phyloP scores from a whole-genome alignment of 2,329 filamentous ascomycete genomes.

The Drechslerella dactyloides region DNA sequence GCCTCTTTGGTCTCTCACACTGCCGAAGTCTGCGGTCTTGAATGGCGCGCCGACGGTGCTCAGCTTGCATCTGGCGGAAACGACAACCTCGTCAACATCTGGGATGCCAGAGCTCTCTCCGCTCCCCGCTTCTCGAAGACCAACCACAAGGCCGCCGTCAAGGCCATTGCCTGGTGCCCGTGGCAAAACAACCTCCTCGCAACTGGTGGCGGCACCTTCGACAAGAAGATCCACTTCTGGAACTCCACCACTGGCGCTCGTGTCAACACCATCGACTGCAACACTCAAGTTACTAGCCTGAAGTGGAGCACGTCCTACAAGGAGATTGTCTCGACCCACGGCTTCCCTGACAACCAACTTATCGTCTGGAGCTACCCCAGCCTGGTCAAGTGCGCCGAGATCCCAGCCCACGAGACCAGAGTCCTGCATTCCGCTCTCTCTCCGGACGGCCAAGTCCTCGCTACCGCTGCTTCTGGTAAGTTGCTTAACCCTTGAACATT shows the following conservation, averaged over 20 bases:
- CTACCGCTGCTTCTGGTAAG: constrained; percentile 74
- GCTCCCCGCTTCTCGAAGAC: constrained; percentile 99
- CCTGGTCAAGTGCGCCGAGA: constrained; percentile 95
- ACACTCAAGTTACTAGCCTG: constrained; percentile 93
- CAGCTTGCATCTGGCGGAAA: constrained; percentile 98
- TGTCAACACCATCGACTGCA: constrained; percentile 98
- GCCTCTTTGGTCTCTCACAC: constrained; percentile 97
- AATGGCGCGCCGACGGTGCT: constrained; percentile 95
- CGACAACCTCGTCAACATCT: constrained; percentile 98
- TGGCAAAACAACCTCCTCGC: constrained; percentile 89
- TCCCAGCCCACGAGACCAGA: constrained; percentile 94
- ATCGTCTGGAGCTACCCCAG: constrained; percentile 99
- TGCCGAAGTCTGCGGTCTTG: constrained; percentile 95
- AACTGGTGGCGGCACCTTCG: constrained; percentile 85
- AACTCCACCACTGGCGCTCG: constrained; percentile 97
- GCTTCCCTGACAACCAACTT: constrained; percentile 98
- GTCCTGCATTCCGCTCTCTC: constrained; percentile 96
- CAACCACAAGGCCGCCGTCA: constrained; percentile 91
- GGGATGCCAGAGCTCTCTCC: constrained; percentile 90
- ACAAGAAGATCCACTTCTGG: constrained; percentile 99
- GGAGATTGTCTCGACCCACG: constrained; percentile 95
- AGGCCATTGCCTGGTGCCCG: constrained; percentile 94
- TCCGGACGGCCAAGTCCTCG: constrained; percentile 96
- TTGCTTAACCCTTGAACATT: constrained; percentile 40
- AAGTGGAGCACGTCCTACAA: constrained; percentile 97